phyloP scores from a whole-genome alignment of 768 basidiomycete species.

The Fomitopsis serialis region DNA sequence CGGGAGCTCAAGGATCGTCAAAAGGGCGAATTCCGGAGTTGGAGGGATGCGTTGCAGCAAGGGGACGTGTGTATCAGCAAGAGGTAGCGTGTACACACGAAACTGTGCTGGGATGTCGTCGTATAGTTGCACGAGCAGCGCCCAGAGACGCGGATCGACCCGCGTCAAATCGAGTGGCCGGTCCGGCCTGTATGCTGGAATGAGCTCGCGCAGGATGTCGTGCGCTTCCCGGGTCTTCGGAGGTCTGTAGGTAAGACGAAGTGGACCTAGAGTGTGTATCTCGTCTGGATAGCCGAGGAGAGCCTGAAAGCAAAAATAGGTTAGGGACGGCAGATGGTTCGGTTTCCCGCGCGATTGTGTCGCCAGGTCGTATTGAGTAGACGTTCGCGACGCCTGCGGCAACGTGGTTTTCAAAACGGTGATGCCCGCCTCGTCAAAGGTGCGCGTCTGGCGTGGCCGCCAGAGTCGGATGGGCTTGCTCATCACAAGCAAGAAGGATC shows the following conservation, averaged over 20 bases:
- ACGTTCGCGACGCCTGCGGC: not conserved
- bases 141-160: slow-evolving; percentile 60
- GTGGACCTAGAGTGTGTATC: slow-evolving; percentile 29
- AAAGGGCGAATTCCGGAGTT: slow-evolving; percentile 52
- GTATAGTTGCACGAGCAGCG: slow-evolving; percentile 54
- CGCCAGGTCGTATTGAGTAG: slow-evolving; percentile 8
- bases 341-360: not conserved
- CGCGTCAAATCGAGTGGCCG: slow-evolving; percentile 9
- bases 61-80: slow-evolving; percentile 49
- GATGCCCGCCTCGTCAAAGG: slow-evolving; percentile 22
- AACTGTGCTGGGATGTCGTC: slow-evolving; percentile 42
- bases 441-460: slow-evolving; percentile 5
- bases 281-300: slow-evolving; percentile 43
- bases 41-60: slow-evolving; percentile 52
- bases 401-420: slow-evolving; percentile 19
- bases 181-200: slow-evolving; percentile 24
- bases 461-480: slow-evolving; percentile 19
- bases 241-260: slow-evolving; percentile 32
- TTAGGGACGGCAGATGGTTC: slow-evolving; percentile 41
- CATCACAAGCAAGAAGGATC: too few relatives aligned
- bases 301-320: slow-evolving; percentile 42
- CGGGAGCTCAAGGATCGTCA: slow-evolving; percentile 60
- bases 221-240: slow-evolving; percentile 17
- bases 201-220: slow-evolving; percentile 36
- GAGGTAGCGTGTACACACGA: slow-evolving; percentile 39